Base-by-base conservation (phyloP, 1,139 yeast species). In the Saccharomyces hybrid region DNA sequence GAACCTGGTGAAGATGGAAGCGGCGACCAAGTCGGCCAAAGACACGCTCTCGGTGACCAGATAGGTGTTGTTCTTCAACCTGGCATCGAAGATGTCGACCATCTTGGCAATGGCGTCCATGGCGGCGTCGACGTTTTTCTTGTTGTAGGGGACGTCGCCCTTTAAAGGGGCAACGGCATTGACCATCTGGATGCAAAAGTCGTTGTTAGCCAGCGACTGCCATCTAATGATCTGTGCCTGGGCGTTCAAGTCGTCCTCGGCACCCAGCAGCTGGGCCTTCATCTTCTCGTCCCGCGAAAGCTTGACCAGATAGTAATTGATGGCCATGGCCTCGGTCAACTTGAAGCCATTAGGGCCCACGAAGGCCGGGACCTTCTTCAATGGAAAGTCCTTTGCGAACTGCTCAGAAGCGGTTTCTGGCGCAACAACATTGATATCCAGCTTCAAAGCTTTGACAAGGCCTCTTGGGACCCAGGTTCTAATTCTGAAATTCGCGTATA, bases 11-110 rank as follows among this genome's bases (percentile, higher is more conserved):
- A 82, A 75, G 62, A 77, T 69, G 59, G 83, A 68, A 63, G 86
- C 91, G 64, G 78, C 75, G 68, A 80, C 79, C 66, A 88, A 71
- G 76, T 93, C 99, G 69, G 97, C 98, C 61, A 85, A 72, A 55
- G 97, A 78, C 68, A 88, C 69, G 77, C 93, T 82, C 78, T 91
- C 97, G 70, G 96, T 95, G 67, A 85, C 97, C 72, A 93, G 82
- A 79, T 80, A 93, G 61, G 97, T 89, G 83, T 79, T 81, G 69
- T 83, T 80, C 61, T 77, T 70, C 69, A 93, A 81, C 78, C 90
- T 82, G 51, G 74, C 70, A 76, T 87, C 95, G 61, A 78, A 73
- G 56, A 83, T 64, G 55, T 72, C 68, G 59, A 77, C 73, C 59
- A 77, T 67, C 51, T 64, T 64, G 53, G 76, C 79, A 52, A 80